A percentile compares a stretch with the other conserved stretches of the same genome.
These are phyloP conservation scores for Graphium sp. DNA, from an alignment of 2,329 filamentous ascomycete species.

Conservation along the genomic window DNA sequence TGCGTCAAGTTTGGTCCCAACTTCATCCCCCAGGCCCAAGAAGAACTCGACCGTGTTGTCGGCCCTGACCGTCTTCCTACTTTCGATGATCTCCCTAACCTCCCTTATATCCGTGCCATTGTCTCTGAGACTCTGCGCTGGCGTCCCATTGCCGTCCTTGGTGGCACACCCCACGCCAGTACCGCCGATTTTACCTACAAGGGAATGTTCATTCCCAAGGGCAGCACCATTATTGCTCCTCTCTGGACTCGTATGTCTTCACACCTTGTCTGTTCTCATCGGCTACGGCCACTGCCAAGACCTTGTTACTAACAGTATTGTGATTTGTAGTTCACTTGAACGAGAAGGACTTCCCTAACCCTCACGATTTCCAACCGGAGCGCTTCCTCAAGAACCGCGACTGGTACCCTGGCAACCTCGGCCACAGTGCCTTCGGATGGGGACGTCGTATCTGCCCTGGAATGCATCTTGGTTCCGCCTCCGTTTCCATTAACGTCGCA, in stretches of 20 bases:
- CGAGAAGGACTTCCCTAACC: conserved; percentile 21
- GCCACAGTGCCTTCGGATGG: conserved; percentile 23
- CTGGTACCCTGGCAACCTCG: conserved; percentile 17
- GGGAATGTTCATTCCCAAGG: conserved; percentile 25
- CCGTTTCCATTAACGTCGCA: conserved; percentile 25
- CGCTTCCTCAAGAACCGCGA: conserved; percentile 15
- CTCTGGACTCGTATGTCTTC: conserved; percentile 22
- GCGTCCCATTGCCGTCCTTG: conserved; percentile 22
- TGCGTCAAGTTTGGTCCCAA: conserved; percentile 32
- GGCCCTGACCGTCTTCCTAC: conserved; percentile 18
- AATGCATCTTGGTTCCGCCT: conserved; percentile 33
- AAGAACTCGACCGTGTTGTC: conserved; percentile 19
- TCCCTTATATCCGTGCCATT: conserved; percentile 18
- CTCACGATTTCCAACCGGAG: conserved; percentile 19
- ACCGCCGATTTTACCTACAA: conserved; percentile 20
- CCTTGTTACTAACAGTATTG: neutral
- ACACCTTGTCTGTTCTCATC: neutral
- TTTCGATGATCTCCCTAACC: conserved; percentile 16
- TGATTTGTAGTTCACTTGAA: conserved; percentile 18
- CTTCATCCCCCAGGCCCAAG: conserved; percentile 25
- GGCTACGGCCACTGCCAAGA: too few relatives aligned
- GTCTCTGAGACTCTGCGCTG: conserved; percentile 21
- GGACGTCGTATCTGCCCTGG: conserved; percentile 22
- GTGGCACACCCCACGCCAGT: conserved; percentile 27
- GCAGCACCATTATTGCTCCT: conserved; percentile 21